Evolutionary conservation across 2,329 filamentous ascomycete species (phyloP), one percentile per base, ranked within the genome.

Genomic region (Mycosphaerella sp.): DNA sequence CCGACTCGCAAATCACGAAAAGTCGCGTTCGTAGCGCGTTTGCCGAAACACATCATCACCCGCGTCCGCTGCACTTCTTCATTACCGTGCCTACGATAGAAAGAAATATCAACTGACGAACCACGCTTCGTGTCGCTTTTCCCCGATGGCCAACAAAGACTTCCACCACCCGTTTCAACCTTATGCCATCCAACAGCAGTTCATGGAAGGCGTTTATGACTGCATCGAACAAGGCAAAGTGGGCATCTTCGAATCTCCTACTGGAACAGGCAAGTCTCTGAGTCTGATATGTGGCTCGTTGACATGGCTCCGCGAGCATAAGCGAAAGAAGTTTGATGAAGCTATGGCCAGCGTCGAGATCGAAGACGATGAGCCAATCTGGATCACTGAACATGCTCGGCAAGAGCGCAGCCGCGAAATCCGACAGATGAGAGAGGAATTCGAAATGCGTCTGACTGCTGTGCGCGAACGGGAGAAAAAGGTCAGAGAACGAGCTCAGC

Each of bases 161-260:
- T 96, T 95, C 66, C 81, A 94, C 64, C 90, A 96, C 65, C 90
- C 90, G 0, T 95, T 85, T 67, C 80, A 82, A 27, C 90, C 90
- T 0, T 96, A 96, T 68, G 79, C 86, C 46, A 93, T 95, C 39
- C 90, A 96, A 64, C 76, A 85, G 40, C 75, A 91, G 59, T 94
- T 96, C 65, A 96, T 96, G 90, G 82, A 77, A 59, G 79, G 85
- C 0, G 78, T 93, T 4, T 95, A 95, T 65, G 72, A 81, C 44
- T 87, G 89, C 54, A 79, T 95, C 21, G 83, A 94, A 59, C 69
- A 85, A 37, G 85, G 87, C 7, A 87, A 90, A 64, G 77, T 95
- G 41, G 90, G 87, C 27, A 89, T 96, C 39, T 84, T 96, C 41
- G 90, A 96, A 66, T 95, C 88, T 41, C 90, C 90, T n/a, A 96